Conservation (phyloP, 139 green algal genomes). For the Picochlorum sp. region DNA sequence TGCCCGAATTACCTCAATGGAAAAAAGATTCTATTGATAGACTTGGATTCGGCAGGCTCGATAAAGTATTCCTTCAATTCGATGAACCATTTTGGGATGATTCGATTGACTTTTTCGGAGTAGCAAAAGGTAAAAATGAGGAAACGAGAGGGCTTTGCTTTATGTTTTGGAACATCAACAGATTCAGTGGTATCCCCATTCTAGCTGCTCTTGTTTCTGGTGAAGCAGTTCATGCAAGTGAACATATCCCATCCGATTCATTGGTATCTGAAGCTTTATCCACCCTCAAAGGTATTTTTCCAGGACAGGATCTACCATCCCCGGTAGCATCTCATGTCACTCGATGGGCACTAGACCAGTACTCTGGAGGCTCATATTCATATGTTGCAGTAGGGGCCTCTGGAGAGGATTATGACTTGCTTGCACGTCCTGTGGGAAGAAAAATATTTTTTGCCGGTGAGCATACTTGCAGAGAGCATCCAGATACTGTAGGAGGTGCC, state of each 20-base stretch:
- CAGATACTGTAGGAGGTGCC: conserved; percentile 78
- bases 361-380: conserved; percentile 51
- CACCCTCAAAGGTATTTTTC: conserved; percentile 18
- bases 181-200: conserved; percentile 26
- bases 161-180: conserved; percentile 81
- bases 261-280: conserved; percentile 25
- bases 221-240: background rate
- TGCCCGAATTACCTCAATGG: conserved; percentile 53
- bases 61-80: conserved; percentile 85
- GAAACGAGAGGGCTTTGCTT: conserved; percentile 51
- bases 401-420: conserved; percentile 52
- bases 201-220: conserved; percentile 47
- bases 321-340: conserved; percentile 22
- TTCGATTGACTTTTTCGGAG: conserved; percentile 67
- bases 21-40: conserved; percentile 55
- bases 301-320: conserved; percentile 24
- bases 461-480: conserved; percentile 68
- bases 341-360: conserved; percentile 34
- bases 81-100: conserved; percentile 64
- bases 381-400: conserved; percentile 57
- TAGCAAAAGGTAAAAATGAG: conserved; percentile 17
- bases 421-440: conserved; percentile 42
- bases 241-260: conserved; percentile 11
- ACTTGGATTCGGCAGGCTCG: conserved; percentile 72
- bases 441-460: conserved; percentile 79